Evolutionary conservation across 75 land plant species (phyloP).

Genomic region (Picea glauca): DNA sequence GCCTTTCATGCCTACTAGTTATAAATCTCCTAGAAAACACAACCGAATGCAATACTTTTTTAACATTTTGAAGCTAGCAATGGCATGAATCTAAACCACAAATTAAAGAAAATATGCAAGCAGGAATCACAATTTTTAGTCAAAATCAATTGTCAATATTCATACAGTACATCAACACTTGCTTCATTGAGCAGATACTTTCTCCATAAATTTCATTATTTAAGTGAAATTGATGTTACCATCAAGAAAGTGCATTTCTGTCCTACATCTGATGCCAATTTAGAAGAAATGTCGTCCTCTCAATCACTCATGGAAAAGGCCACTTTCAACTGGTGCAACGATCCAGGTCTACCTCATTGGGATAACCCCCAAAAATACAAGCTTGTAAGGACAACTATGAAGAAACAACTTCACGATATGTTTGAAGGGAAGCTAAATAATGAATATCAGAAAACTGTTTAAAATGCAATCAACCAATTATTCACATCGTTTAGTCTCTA

Average conservation of each 20-base stretch:
- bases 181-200: not conserved
- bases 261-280: not conserved
- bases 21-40: no score
- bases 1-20: no score
- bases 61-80: no score
- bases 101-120: not conserved
- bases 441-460: not conserved
- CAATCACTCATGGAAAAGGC: not conserved
- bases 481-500: not conserved
- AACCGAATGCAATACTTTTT: no score
- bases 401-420: not conserved
- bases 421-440: not conserved
- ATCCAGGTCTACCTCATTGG: no score
- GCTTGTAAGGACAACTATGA: not conserved
- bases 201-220: not conserved
- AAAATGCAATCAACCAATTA: slow-evolving; percentile 1
- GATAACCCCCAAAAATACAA: not conserved
- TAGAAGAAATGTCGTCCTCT: not conserved
- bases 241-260: not conserved
- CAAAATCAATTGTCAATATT: not conserved
- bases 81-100: not conserved
- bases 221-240: not conserved
- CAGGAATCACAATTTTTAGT: not conserved
- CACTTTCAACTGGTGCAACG: not conserved
- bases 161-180: not conserved